A percentile compares a stretch with the other conserved stretches of the same genome.
Evolutionary conservation across 768 basidiomycete species (phyloP).

Genomic region (Suillus fuscotomentosus): DNA sequence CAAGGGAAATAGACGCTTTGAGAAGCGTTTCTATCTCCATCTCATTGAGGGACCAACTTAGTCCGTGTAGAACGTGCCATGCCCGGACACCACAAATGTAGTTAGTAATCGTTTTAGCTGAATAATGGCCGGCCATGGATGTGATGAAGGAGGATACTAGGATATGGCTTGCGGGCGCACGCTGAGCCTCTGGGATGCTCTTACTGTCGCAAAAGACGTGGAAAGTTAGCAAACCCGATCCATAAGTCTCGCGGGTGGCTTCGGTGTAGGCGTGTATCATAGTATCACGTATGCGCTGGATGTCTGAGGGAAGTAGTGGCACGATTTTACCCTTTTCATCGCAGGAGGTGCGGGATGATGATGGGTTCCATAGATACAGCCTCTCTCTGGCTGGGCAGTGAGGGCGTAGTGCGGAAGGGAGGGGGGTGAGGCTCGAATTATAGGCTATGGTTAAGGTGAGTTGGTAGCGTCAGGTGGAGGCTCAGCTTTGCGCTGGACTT

Average conservation of each 20-base stretch:
- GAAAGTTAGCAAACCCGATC: conserved; percentile 35
- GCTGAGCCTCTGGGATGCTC: conserved; percentile 10
- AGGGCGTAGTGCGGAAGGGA: conserved; percentile 19
- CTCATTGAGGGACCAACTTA: conserved; percentile 13
- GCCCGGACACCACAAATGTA: conserved; percentile 18
- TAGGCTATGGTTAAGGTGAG: background rate
- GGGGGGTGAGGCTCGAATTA: conserved; percentile 12
- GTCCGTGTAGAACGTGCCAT: conserved; percentile 25
- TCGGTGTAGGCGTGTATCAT: conserved; percentile 26
- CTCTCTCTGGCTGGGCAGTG: conserved; percentile 27
- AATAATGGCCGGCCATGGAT: conserved; percentile 9
- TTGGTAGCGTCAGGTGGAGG: conserved; percentile 9
- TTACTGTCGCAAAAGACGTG: conserved; percentile 41
- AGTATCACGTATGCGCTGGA: conserved; percentile 20
- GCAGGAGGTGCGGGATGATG: background rate
- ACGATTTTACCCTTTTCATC: background rate
- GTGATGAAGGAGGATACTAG: conserved; percentile 17
- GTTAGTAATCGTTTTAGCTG: conserved; percentile 9
- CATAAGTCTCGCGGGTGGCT: conserved; percentile 34
- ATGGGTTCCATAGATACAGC: conserved; percentile 21
- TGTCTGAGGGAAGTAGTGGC: conserved; percentile 18
- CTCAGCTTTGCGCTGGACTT: too few species aligned
- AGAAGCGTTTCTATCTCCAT: conserved; percentile 17
- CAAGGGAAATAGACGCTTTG: background rate
- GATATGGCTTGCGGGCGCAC: conserved; percentile 6